These are phyloP conservation scores for Lomentospora prolificans DNA, from an alignment of 2,329 filamentous ascomycete genomes.

Conservation along the genomic window DNA sequence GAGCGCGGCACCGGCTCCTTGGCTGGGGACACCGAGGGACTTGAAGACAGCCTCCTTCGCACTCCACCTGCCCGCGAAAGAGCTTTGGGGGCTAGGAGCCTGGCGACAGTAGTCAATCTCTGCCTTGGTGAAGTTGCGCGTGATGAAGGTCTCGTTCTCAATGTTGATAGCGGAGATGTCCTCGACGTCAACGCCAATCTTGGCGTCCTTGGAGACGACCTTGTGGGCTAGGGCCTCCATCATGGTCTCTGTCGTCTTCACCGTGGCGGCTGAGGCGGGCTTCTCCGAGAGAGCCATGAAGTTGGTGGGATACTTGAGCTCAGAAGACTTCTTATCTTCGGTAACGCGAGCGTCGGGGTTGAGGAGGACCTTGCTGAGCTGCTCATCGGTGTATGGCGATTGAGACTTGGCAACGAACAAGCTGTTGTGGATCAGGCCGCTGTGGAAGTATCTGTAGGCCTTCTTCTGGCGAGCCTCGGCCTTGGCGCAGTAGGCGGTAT, in stretches of 20 bases:
- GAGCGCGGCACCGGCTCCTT: slow-evolving; percentile 79
- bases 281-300: slow-evolving; percentile 58
- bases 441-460: slow-evolving; percentile 97
- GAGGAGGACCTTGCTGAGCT: slow-evolving; percentile 80
- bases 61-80: slow-evolving; percentile 91
- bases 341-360: slow-evolving; percentile 86
- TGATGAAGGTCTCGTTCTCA: slow-evolving; percentile 84
- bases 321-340: slow-evolving; percentile 75
- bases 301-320: slow-evolving; percentile 62
- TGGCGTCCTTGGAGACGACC: slow-evolving; percentile 40
- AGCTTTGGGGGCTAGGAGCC: slow-evolving; percentile 71
- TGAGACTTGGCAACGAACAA: slow-evolving; percentile 93
- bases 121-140: slow-evolving; percentile 81
- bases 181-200: slow-evolving; percentile 88
- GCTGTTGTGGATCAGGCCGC: slow-evolving; percentile 94
- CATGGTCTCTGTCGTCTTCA: slow-evolving; percentile 60
- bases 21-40: slow-evolving; percentile 76
- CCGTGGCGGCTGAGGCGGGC: slow-evolving; percentile 34
- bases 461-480: slow-evolving; percentile 94
- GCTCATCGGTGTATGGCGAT: slow-evolving; percentile 79
- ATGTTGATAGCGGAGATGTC: slow-evolving; percentile 81
- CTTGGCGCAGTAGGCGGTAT: slow-evolving; percentile 73
- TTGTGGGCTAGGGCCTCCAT: slow-evolving; percentile 66
- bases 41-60: slow-evolving; percentile 99
- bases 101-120: slow-evolving; percentile 83